A percentile compares a stretch with the other conserved stretches of the same genome.
These are phyloP conservation scores for Metschnikowia corniflorae DNA, from an alignment of 805 yeast genomes.

Conservation along the genomic window DNA sequence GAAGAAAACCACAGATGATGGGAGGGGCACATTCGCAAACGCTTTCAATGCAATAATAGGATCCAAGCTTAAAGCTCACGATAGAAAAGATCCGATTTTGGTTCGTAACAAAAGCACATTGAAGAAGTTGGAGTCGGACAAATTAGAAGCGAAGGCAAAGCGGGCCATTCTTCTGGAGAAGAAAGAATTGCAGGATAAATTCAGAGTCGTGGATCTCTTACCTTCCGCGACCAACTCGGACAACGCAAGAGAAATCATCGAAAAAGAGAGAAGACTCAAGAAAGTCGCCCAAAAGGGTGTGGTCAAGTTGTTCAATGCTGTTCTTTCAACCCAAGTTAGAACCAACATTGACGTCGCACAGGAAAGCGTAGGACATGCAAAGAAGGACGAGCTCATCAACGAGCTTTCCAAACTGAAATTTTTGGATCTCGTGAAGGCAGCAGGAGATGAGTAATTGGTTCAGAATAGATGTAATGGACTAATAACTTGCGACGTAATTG, in stretches of 20 bases:
- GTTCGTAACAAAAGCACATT: constrained; percentile 72
- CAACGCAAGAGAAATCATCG: constrained; percentile 55
- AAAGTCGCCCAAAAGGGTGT: constrained; percentile 89
- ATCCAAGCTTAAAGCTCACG: constrained; percentile 84
- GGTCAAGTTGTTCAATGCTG: constrained; percentile 78
- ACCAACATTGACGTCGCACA: constrained; percentile 50
- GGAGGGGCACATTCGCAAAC: constrained; percentile 70
- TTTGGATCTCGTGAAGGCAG: constrained; percentile 80
- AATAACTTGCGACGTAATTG: no score
- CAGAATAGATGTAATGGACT: no score
- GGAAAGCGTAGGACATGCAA: constrained; percentile 43
- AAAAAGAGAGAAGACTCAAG: constrained; percentile 64
- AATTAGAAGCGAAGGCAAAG: constrained; percentile 80
- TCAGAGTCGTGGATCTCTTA: constrained; percentile 63
- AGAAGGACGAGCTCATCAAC: constrained; percentile 58
- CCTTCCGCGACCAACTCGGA: constrained; percentile 57
- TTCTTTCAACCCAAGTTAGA: constrained; percentile 69
- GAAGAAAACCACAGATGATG: constrained; percentile 59
- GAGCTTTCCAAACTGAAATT: constrained; percentile 88
- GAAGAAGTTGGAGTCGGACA: constrained; percentile 74
- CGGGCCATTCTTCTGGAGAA: constrained; percentile 67
- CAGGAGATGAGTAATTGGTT: constrained; percentile 44
- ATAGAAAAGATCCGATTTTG: constrained; percentile 84
- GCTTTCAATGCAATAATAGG: constrained; percentile 84
- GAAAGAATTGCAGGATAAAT: constrained; percentile 60